Percentiles rank a stretch among this genome's conserved stretches.
phyloP scores from a whole-genome alignment of 495 filamentous ascomycete species.

The Hypomontagnella submonticulosa region DNA sequence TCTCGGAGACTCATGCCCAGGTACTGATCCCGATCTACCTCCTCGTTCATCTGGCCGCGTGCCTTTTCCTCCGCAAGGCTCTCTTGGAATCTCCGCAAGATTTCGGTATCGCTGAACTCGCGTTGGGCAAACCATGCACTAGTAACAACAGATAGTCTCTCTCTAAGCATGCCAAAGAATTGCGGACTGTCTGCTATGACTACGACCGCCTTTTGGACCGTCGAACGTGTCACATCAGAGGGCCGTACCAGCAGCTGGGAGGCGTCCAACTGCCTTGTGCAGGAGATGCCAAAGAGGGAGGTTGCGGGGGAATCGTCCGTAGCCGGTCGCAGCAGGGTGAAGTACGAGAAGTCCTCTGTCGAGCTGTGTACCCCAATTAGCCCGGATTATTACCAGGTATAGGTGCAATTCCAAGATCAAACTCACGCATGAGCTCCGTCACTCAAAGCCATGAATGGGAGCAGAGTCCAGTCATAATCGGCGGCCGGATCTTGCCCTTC shows the following conservation, averaged over 20 bases:
- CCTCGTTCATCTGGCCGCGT: constrained; percentile 71
- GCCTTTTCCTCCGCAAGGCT: constrained; percentile 73
- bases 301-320: constrained; percentile 69
- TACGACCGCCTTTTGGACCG: constrained; percentile 98
- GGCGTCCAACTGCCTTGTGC: constrained; percentile 89
- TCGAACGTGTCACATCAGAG: constrained; percentile 91
- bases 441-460: constrained; percentile 97
- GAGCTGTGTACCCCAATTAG: constrained; percentile 62
- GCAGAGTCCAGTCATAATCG: constrained; percentile 90
- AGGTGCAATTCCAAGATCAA: neutral
- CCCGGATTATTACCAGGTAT: constrained; percentile 14
- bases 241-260: constrained; percentile 78
- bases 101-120: constrained; percentile 70
- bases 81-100: constrained; percentile 85
- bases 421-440: constrained; percentile 94
- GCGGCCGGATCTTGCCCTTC: constrained; percentile 81
- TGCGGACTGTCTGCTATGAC: constrained; percentile 92
- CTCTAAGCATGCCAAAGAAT: constrained; percentile 79
- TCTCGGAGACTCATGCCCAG: constrained; percentile 92
- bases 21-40: constrained; percentile 84
- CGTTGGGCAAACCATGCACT: constrained; percentile 96
- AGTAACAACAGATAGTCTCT: constrained; percentile 88
- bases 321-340: constrained; percentile 82
- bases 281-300: constrained; percentile 95
- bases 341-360: constrained; percentile 97